Conservation (phyloP, 73 alveolate genomes). For the Tetrahymena thermophila region DNA sequence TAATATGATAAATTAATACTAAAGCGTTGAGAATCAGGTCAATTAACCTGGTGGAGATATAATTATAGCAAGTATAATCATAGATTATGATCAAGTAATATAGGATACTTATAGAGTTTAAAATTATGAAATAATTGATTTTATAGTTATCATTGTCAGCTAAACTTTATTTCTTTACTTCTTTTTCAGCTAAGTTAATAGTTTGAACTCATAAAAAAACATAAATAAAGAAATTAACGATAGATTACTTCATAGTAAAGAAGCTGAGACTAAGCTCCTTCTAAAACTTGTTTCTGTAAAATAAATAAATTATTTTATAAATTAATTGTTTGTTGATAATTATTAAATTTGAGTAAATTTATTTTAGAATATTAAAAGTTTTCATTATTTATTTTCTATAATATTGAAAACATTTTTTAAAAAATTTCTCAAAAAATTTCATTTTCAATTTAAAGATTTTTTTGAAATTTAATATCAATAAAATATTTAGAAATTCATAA, state of each 20-base stretch:
- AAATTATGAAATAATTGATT: neutral
- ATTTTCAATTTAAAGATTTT: neutral
- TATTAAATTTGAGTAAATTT: neutral
- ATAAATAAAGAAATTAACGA: neutral
- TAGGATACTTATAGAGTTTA: neutral
- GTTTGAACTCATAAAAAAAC: neutral
- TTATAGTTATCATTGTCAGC: neutral
- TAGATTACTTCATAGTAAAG: neutral
- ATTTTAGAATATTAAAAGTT: neutral
- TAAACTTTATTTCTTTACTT: neutral
- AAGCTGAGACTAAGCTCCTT: neutral
- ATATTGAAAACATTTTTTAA: neutral
- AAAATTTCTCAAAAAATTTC: neutral
- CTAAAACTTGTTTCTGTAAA: neutral
- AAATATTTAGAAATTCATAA: no score
- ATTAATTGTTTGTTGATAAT: no score
- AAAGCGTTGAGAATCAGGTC: neutral
- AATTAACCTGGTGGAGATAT: neutral
- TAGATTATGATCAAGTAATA: neutral
- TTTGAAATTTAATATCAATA: no score
- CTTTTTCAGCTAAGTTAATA: neutral
- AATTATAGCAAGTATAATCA: neutral
- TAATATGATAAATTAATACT: neutral
- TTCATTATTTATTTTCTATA: neutral
- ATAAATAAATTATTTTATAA: no score